A percentile compares a stretch with the other conserved stretches of the same genome.
phyloP scores from a whole-genome alignment of 768 basidiomycete genomes.

The Russula emetica region DNA sequence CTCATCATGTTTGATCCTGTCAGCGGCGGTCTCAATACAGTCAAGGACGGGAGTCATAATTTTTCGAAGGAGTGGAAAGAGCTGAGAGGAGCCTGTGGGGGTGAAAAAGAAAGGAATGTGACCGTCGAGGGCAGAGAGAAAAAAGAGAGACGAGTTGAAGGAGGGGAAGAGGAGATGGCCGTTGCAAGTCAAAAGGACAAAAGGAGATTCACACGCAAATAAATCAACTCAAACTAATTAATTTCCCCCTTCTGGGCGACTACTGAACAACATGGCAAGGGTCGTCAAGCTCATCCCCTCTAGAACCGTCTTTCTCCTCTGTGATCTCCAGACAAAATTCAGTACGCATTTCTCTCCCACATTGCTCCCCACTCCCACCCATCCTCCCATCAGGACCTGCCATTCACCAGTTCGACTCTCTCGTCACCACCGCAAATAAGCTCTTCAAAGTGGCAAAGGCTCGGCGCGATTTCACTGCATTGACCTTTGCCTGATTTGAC shows the following conservation, averaged over 20 bases:
- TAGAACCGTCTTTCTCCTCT: conserved; percentile 63
- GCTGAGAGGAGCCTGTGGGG: conserved; percentile 35
- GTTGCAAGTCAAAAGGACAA: conserved; percentile 30
- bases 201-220: background rate
- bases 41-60: conserved; percentile 39
- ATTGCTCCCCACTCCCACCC: no score
- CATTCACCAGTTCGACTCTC: conserved; percentile 67
- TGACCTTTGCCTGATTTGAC: conserved; percentile 1
- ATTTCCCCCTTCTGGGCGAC: background rate
- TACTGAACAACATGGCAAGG: conserved; percentile 15
- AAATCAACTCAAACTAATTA: background rate
- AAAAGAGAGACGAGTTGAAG: conserved; percentile 15
- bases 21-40: conserved; percentile 32
- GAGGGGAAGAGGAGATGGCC: conserved; percentile 27
- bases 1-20: conserved; percentile 34
- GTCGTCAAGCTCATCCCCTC: conserved; percentile 39
- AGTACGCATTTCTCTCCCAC: conserved; percentile 40
- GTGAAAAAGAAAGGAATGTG: conserved; percentile 38
- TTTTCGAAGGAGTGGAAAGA: conserved; percentile 38
- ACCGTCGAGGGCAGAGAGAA: conserved; percentile 30
- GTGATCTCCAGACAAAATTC: conserved; percentile 79
- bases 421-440: conserved; percentile 68
- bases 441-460: conserved; percentile 75
- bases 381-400: conserved; percentile 37
- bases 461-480: conserved; percentile 3